A percentile compares a stretch with the other conserved stretches of the same genome.
Evolutionary conservation across 2,329 filamentous ascomycete species (phyloP).

Genomic region (Epichloe festucae): DNA sequence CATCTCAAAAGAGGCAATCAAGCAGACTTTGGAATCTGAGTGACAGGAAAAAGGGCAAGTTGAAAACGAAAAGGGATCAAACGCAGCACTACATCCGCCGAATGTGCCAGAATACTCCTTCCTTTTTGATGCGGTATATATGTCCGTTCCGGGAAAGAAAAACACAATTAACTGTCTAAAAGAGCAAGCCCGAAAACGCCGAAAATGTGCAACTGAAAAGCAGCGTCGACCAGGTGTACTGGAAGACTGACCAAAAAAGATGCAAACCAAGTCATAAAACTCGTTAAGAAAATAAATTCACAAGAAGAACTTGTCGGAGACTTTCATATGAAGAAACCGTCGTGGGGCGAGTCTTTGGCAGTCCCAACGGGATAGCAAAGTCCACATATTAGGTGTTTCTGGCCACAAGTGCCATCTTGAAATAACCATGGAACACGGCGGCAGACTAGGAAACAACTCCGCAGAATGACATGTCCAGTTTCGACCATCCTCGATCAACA

Average conservation of each 20-base stretch:
- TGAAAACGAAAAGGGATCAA: neutral
- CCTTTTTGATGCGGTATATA: slow-evolving; percentile 3
- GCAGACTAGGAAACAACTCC: neutral
- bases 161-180: slow-evolving; percentile 1
- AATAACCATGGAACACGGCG: neutral
- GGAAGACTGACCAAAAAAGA: slow-evolving; percentile 6
- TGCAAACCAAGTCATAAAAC: slow-evolving; percentile 6
- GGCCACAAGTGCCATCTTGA: neutral
- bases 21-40: too few relatives aligned
- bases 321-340: too few relatives aligned
- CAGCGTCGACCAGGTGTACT: neutral
- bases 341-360: neutral
- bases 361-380: neutral
- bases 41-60: neutral
- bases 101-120: slow-evolving; percentile 5
- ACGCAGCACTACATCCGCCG: slow-evolving; percentile 4
- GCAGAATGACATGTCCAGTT: neutral
- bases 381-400: neutral
- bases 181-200: slow-evolving; percentile 12
- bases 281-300: slow-evolving; percentile 5
- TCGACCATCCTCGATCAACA: neutral
- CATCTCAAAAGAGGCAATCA: neutral
- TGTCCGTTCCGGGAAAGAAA: slow-evolving; percentile 1
- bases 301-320: neutral
- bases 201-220: slow-evolving; percentile 6